Conservation (phyloP, 805 yeast genomes). For the Candida namnaoensis region DNA sequence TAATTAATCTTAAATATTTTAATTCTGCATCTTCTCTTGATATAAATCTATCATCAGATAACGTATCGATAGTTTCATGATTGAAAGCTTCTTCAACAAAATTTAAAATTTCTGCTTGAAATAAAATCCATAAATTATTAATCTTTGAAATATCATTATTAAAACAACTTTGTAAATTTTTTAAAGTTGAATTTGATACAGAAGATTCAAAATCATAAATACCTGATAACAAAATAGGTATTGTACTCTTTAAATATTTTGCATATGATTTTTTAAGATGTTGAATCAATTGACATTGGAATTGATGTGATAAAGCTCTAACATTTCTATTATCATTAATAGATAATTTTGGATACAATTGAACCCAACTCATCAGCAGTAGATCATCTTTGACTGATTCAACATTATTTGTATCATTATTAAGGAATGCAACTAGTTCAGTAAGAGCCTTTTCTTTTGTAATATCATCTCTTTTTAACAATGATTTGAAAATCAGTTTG, state of each 20-base stretch:
- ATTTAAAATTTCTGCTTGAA: constrained; percentile 45
- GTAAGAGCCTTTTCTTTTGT: constrained; percentile 75
- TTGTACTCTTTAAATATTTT: constrained; percentile 59
- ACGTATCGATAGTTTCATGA: constrained; percentile 49
- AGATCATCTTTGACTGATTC: constrained; percentile 38
- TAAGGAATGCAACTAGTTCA: constrained; percentile 36
- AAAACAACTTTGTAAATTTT: constrained; percentile 45
- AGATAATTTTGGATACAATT: constrained; percentile 72
- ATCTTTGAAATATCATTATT: constrained; percentile 44
- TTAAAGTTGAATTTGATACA: constrained; percentile 42
- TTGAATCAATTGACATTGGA: constrained; percentile 47
- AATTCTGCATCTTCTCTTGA: constrained; percentile 55
- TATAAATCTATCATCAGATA: constrained; percentile 69
- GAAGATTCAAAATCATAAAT: constrained; percentile 58
- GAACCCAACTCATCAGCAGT: constrained; percentile 62
- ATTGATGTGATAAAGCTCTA: constrained; percentile 51
- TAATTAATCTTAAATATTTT: constrained; percentile 52
- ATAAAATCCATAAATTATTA: constrained; percentile 51
- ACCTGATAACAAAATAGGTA: constrained; percentile 72
- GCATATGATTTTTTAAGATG: constrained; percentile 46
- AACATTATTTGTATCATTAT: constrained; percentile 9
- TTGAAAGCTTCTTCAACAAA: constrained; percentile 43
- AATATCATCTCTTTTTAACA: constrained; percentile 72
- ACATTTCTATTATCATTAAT: constrained; percentile 63
- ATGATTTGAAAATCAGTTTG: constrained; percentile 61